phyloP scores from a whole-genome alignment of 2,329 filamentous ascomycete species.

The Hymenotorrendiella dingleyae region DNA sequence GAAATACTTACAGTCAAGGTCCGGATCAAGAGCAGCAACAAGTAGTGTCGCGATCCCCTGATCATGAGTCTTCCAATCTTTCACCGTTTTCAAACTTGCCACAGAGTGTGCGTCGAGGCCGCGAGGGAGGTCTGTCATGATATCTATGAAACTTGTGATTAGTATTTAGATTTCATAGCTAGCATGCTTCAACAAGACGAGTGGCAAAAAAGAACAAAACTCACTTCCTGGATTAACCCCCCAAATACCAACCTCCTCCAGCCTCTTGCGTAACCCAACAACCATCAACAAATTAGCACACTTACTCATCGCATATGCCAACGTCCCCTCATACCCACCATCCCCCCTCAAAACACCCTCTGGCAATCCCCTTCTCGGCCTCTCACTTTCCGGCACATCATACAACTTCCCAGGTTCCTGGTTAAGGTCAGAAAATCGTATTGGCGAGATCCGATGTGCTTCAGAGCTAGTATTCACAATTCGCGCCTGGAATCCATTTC shows the following conservation, averaged over 20 bases:
- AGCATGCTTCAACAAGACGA: background rate
- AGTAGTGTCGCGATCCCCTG: conserved; percentile 12
- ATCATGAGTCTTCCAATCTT: conserved; percentile 12
- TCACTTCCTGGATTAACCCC: conserved; percentile 19
- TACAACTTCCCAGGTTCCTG: conserved; percentile 19
- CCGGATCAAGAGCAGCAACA: conserved; percentile 3
- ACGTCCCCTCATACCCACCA: conserved; percentile 13
- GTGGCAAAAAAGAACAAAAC: background rate
- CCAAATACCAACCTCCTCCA: conserved; percentile 4
- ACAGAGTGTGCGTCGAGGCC: conserved; percentile 6
- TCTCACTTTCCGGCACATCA: conserved; percentile 3
- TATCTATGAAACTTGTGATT: conserved; percentile 5
- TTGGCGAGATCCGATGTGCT: conserved; percentile 23
- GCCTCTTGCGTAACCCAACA: conserved; percentile 12
- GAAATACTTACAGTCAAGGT: conserved; percentile 5
- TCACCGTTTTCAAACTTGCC: conserved; percentile 1
- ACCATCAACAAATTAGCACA: conserved; percentile 35
- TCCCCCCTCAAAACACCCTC: conserved; percentile 10
- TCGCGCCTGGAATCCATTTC: background rate
- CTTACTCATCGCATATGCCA: conserved; percentile 40
- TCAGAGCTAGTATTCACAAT: conserved; percentile 16
- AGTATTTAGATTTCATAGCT: background rate
- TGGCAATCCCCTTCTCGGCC: conserved; percentile 10
- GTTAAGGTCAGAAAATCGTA: conserved; percentile 24
- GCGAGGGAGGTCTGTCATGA: conserved; percentile 11